phyloP scores from a whole-genome alignment of 306 rosid species.

The Vigna unguiculata region DNA sequence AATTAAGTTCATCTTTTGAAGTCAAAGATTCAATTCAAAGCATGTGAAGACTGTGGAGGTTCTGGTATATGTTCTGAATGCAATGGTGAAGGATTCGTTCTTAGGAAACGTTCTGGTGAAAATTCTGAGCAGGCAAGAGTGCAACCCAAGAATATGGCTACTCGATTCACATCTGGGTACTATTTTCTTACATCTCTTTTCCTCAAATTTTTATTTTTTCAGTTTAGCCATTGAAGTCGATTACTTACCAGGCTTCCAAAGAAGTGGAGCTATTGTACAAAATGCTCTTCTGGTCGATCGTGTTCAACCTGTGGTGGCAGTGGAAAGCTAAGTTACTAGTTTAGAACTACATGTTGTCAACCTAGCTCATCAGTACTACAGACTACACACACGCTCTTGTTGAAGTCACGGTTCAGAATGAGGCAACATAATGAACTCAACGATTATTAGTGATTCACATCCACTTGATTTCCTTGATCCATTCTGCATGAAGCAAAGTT shows the following conservation, averaged over 20 bases:
- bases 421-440: constrained; percentile 28
- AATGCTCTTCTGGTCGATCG: constrained; percentile 82
- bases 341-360: constrained; percentile 27
- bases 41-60: constrained; percentile 78
- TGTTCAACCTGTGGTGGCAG: constrained; percentile 80
- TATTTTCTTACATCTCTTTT: constrained; percentile 23
- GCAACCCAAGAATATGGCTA: constrained; percentile 77
- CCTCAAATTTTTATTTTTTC: constrained; percentile 22
- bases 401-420: constrained; percentile 42
- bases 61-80: constrained; percentile 94
- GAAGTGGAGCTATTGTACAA: constrained; percentile 98
- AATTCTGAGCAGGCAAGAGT: constrained; percentile 77
- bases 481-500: constrained; percentile 32
- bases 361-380: constrained; percentile 10
- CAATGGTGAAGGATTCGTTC: constrained; percentile 95
- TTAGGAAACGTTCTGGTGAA: constrained; percentile 75
- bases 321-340: constrained; percentile 72
- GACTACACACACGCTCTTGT: background rate
- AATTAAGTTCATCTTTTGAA: constrained; percentile 24
- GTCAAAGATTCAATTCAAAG: constrained; percentile 64
- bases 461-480: constrained; percentile 12
- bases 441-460: constrained; percentile 34
- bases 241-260: constrained; percentile 78
- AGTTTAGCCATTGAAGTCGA: constrained; percentile 35
- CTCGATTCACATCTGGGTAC: constrained; percentile 89